Evolutionary conservation across 2,329 filamentous ascomycete genomes (phyloP).

Genomic region (Pseudogymnoascus pannorum): DNA sequence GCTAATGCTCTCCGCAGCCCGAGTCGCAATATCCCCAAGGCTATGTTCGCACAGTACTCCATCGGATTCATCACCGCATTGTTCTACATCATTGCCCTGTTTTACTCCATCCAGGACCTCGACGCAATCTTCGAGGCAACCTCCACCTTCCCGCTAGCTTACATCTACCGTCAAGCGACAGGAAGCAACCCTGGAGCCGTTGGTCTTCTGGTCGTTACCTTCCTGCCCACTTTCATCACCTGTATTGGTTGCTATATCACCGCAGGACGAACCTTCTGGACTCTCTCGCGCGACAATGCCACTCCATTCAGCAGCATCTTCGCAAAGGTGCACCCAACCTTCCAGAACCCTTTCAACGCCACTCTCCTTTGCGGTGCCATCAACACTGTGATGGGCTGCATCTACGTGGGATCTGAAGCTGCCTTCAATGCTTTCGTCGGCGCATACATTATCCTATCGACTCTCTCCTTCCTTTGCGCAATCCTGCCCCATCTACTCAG

Average conservation of each 20-base stretch:
- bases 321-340: constrained; percentile 36
- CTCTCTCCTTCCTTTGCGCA: constrained; percentile 52
- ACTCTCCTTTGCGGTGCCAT: constrained; percentile 41
- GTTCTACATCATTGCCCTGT: constrained; percentile 41
- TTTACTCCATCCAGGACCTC: constrained; percentile 49
- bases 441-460: constrained; percentile 44
- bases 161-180: constrained; percentile 54
- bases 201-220: constrained; percentile 43
- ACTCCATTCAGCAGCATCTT: constrained; percentile 43
- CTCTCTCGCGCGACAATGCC: constrained; percentile 48
- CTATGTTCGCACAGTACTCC: constrained; percentile 40
- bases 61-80: constrained; percentile 43
- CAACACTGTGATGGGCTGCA: constrained; percentile 49
- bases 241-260: constrained; percentile 50
- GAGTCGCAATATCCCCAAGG: constrained; percentile 42
- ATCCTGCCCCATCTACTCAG: constrained; percentile 48
- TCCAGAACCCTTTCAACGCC: constrained; percentile 44
- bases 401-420: constrained; percentile 55
- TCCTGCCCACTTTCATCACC: constrained; percentile 42
- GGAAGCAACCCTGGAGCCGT: constrained; percentile 42
- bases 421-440: constrained; percentile 60
- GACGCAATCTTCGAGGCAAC: constrained; percentile 43
- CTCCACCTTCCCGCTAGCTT: constrained; percentile 49
- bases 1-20: constrained; percentile 21
- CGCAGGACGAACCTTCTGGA: constrained; percentile 52